Percentiles rank a stretch among this genome's conserved stretches.
Evolutionary conservation across 1,284 basidiomycete genomes (phyloP).

Genomic region (Trametes polyzona): DNA sequence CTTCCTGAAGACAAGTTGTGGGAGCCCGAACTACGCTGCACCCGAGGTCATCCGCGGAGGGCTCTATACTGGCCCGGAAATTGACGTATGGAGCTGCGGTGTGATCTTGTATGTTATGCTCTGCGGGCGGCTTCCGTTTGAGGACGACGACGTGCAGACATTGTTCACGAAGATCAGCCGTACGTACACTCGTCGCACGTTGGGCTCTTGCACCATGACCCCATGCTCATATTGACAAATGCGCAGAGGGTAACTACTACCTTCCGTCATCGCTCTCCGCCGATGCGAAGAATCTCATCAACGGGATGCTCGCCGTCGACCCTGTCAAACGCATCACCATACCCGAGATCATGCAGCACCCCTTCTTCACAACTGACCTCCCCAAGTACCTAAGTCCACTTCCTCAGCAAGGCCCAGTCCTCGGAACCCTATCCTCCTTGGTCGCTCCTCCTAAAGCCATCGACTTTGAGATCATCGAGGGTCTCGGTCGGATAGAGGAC

Average conservation of each 20-base stretch:
- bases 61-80: conserved; percentile 93
- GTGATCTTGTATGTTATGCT: conserved; percentile 97
- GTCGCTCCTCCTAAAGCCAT: conserved; percentile 65
- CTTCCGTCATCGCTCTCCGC: conserved; percentile 79
- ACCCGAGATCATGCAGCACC: conserved; percentile 85
- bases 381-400: conserved; percentile 86
- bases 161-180: conserved; percentile 93
- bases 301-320: conserved; percentile 88
- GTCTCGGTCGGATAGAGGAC: conserved; percentile 88
- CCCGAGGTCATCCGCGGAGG: conserved; percentile 94
- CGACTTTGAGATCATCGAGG: conserved; percentile 81
- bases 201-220: no score
- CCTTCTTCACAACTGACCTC: conserved; percentile 88
- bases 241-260: conserved; percentile 80
- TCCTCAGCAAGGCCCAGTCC: conserved; percentile 78
- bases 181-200: conserved; percentile 45
- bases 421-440: conserved; percentile 71
- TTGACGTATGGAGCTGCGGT: conserved; percentile 97
- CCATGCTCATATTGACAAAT: conserved; percentile 10
- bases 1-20: conserved; percentile 93
- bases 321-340: conserved; percentile 93
- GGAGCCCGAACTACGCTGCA: conserved; percentile 95
- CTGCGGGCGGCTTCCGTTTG: conserved; percentile 90
- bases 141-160: conserved; percentile 91
- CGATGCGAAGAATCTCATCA: conserved; percentile 80